Base-by-base conservation (phyloP, 805 yeast species). In the Saccharomycopsis lassenensis region DNA sequence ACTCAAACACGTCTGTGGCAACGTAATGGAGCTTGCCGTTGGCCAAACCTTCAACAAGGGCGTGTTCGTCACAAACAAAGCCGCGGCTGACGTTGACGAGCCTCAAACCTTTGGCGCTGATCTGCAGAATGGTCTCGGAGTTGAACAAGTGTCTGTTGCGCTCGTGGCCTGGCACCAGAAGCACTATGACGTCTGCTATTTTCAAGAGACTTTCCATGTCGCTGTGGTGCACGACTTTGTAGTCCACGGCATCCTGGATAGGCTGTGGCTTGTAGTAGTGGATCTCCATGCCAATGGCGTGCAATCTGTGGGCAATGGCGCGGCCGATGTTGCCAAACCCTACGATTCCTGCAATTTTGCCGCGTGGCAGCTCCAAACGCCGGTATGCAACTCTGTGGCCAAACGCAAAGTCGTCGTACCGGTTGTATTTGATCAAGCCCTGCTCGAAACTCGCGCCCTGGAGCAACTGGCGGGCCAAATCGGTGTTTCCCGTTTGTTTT, bases 261-360 rank as follows among this genome's bases (percentile, higher is more conserved):
- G 37, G 33, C 28, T 60, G 59, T 7, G 52, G 50, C 45, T 71
- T 73, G 34, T 71, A 59, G 47, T 76, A 77, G 39, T 62, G 68
- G 19, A 77, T 59, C 31, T 69, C 54, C 81, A 77, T 73, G 1
- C 79, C 80, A 27, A 76, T 48, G 6, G 63, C 67, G 29, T 58
- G 37, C 45, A 73, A 58, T 46, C 74, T 65, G 36, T 46, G 46
- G 1, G 71, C 82, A 30, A 74, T 63, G 17, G 63, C 65, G 43
- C 62, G 61, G 1, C 83, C 83, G 39, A 77, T 74, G 25, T 65
- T 61, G 2, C 83, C 84, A 46, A 75, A 62, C 0, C 84, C 84
- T 1, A 75, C 55, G 22, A 77, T 63, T 19, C 71, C 69, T 27
- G 61, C 77, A 24, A 57, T 59, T 45, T 67, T 71, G 22, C 71